phyloP scores from a whole-genome alignment of 192 early-diverging fungal species.

The Entomortierella parvispora region DNA sequence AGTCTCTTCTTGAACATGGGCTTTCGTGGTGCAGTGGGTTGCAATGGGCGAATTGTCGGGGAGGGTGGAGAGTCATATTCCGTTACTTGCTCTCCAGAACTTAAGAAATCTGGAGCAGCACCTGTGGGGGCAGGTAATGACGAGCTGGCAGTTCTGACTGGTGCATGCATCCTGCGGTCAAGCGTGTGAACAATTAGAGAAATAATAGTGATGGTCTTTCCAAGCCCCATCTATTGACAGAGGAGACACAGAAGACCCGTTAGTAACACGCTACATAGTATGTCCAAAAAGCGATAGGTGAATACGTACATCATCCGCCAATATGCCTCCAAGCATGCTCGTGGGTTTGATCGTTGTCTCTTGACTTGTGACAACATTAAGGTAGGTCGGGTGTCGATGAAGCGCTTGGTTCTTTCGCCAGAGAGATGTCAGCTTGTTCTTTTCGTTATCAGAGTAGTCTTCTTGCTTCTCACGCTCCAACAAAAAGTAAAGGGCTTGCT shows the following conservation, averaged over 20 bases:
- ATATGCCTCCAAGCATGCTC: slow-evolving; percentile 67
- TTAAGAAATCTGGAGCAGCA: slow-evolving; percentile 30
- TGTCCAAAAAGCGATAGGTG: too few relatives aligned
- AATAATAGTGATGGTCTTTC: slow-evolving; percentile 69
- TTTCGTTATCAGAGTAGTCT: slow-evolving; percentile 62
- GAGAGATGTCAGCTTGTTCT: slow-evolving; percentile 52
- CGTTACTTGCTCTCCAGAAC: slow-evolving; percentile 29
- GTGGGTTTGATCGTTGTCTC: slow-evolving; percentile 53
- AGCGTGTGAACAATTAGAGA: slow-evolving; percentile 62
- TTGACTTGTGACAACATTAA: slow-evolving; percentile 64
- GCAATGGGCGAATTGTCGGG: slow-evolving; percentile 13
- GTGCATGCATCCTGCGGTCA: slow-evolving; percentile 31
- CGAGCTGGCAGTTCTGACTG: not conserved
- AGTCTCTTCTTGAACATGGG: slow-evolving; percentile 23
- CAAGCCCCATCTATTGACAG: slow-evolving; percentile 62
- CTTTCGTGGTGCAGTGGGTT: slow-evolving; percentile 17
- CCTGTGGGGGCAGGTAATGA: not conserved
- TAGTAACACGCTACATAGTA: too few relatives aligned
- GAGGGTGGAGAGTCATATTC: slow-evolving; percentile 40
- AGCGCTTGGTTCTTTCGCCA: slow-evolving; percentile 52
- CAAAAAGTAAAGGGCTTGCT: slow-evolving; percentile 87
- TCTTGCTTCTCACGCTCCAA: slow-evolving; percentile 75
- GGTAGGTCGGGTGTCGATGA: slow-evolving; percentile 48
- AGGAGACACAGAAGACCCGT: too few relatives aligned
- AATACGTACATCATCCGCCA: slow-evolving; percentile 62